Percentiles rank a stretch among this genome's conserved stretches.
Evolutionary conservation across 805 yeast species (phyloP).

Genomic region (Cyberlindnera misumaiensis): DNA sequence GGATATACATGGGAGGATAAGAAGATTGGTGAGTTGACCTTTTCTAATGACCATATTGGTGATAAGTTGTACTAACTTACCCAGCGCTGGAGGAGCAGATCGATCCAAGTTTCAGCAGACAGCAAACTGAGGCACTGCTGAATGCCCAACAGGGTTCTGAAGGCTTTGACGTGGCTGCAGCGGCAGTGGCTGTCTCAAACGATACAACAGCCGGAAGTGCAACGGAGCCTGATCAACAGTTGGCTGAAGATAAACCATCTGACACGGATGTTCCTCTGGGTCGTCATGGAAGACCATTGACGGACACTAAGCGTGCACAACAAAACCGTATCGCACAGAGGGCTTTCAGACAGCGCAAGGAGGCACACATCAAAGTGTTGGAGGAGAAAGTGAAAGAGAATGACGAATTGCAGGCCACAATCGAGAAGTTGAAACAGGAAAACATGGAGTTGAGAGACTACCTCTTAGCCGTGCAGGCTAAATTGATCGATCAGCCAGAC

Average conservation of each 20-base stretch:
- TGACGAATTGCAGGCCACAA: conserved; percentile 53
- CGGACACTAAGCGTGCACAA: conserved; percentile 76
- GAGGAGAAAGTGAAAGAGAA: conserved; percentile 64
- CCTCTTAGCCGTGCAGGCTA: conserved; percentile 60
- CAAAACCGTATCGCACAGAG: conserved; percentile 91
- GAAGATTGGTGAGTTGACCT: conserved; percentile 10
- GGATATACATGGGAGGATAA: conserved; percentile 11
- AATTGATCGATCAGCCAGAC: conserved; percentile 45
- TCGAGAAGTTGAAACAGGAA: conserved; percentile 63
- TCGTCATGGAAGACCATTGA: conserved; percentile 32
- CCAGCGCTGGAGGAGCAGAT: conserved; percentile 22
- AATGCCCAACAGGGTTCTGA: conserved; percentile 13
- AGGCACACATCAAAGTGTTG: conserved; percentile 70
- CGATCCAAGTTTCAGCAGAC: conserved; percentile 25
- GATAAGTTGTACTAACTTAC: background rate
- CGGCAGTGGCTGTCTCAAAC: conserved; percentile 27
- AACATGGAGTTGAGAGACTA: conserved; percentile 68
- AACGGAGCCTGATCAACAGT: conserved; percentile 6
- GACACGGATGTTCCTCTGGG: conserved; percentile 6
- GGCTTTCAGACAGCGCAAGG: conserved; percentile 83
- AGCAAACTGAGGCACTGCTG: conserved; percentile 7
- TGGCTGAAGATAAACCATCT: background rate
- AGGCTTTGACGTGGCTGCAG: conserved; percentile 29
- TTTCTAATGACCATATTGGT: background rate
- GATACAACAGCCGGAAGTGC: conserved; percentile 10